A percentile compares a stretch with the other conserved stretches of the same genome.
Conservation (phyloP, 805 yeast genomes). For the Candida michaelii region DNA sequence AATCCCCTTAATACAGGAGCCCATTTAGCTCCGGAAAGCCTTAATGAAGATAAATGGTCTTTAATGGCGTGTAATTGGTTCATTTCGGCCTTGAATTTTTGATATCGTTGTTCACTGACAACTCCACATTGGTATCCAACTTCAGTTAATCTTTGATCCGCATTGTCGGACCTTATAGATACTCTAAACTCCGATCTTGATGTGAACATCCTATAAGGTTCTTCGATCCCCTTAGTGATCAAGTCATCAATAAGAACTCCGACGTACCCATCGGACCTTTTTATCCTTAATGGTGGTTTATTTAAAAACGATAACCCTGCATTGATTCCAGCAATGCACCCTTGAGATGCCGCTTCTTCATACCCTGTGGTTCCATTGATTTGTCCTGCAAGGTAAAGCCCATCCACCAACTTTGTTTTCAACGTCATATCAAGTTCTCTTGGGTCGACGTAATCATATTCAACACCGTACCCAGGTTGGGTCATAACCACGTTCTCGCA, state of each 20-base stretch:
- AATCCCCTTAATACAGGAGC: conserved; percentile 43
- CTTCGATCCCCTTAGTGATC: conserved; percentile 92
- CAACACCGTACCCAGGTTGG: conserved; percentile 99
- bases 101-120: conserved; percentile 60
- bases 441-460: conserved; percentile 95
- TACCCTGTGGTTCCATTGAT: conserved; percentile 98
- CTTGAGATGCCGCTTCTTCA: conserved; percentile 98
- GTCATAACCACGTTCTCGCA: conserved; percentile 83
- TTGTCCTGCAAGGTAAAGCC: conserved; percentile 91
- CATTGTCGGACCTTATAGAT: conserved; percentile 90
- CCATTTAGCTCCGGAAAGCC: conserved; percentile 66
- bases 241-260: conserved; percentile 94
- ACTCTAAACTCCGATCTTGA: conserved; percentile 93
- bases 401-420: conserved; percentile 77
- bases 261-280: conserved; percentile 81
- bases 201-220: conserved; percentile 97
- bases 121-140: conserved; percentile 67
- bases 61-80: conserved; percentile 44
- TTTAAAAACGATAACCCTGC: conserved; percentile 65
- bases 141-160: conserved; percentile 79
- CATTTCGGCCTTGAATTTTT: conserved; percentile 44
- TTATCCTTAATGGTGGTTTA: conserved; percentile 49
- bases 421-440: conserved; percentile 74
- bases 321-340: conserved; percentile 91
- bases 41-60: conserved; percentile 43